Evolutionary conservation across 805 yeast genomes (phyloP), one percentile per base, ranked within the genome.

Genomic region (Saccharomycopsis sp.): DNA sequence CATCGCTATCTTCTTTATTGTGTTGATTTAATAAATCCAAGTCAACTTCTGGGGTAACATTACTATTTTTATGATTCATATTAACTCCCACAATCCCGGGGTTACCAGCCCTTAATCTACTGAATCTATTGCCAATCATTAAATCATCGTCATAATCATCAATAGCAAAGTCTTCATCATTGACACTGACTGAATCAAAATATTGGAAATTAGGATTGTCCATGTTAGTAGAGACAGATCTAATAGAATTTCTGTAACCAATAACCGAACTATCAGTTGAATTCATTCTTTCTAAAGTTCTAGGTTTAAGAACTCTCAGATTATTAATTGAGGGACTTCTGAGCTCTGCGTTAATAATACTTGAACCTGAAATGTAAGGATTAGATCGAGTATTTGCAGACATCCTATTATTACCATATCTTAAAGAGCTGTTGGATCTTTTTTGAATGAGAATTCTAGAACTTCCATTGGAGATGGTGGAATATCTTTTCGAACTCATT

Each of bases 71-170:
- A n/a, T n/a, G n/a, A n/a, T n/a, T n/a, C n/a, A n/a, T n/a, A n/a
- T n/a, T n/a, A n/a, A n/a, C n/a, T n/a, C 46, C 46, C 8, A 43
- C 46, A 23, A 43, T 26, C 6, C 46, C 46, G 2, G 46, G 46
- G 8, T 20, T 21, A 8, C 29, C n/a, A 4, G 37, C 40, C 21
- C 29, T 23, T 3, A 39, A n/a, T 15, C 21, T 29, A 19, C 39
- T 39, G 23, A 36, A 39, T 36, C 39, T 41, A 28, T 25, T 32
- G 13, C 14, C 15, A 15, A 4, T 23, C 27, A 31, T 30, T 14
- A 8, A 10, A 13, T 42, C 39, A 30, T 34, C 41, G 14, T 39
- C 39, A 14, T 37, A 36, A 13, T 42, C 37, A 33, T 41, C 48
- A n/a, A n/a, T n/a, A n/a, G n/a, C n/a, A n/a, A n/a, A n/a, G n/a